These are phyloP conservation scores for Eimeria nieschulzi DNA, from an alignment of 169 alveolate species.

Conservation along the genomic window DNA sequence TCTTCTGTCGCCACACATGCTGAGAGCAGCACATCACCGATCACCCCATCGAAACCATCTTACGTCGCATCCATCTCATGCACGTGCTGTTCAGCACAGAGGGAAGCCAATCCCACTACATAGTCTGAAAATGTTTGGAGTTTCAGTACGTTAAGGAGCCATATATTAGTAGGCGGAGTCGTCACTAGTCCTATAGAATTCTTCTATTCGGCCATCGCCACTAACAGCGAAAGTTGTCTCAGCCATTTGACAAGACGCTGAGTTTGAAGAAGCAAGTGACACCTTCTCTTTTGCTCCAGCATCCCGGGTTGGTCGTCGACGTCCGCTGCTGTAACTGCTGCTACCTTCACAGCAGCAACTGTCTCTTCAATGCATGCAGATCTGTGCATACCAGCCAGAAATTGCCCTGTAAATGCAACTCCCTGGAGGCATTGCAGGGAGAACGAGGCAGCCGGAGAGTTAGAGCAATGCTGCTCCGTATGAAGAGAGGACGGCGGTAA, in stretches of 20 bases:
- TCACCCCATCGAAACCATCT: not conserved
- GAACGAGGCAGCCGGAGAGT: too few species aligned
- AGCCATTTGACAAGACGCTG: not conserved
- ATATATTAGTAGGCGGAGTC: too few species aligned
- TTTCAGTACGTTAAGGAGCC: too few species aligned
- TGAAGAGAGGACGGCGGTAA: not conserved
- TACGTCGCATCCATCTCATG: too few species aligned
- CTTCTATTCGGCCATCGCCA: too few species aligned
- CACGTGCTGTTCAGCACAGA: too few species aligned
- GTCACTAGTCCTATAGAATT: too few species aligned
- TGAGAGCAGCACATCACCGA: not conserved
- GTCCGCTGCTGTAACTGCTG: slow-evolving; percentile 18
- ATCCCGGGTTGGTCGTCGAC: too few species aligned
- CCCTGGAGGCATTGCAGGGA: slow-evolving; percentile 17
- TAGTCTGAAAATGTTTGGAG: too few species aligned
- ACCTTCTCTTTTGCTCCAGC: slow-evolving; percentile 18
- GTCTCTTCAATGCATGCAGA: not conserved
- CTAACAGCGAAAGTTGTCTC: slow-evolving; percentile 2
- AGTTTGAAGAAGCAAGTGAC: not conserved
- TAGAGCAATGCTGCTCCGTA: too few species aligned
- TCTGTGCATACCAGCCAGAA: not conserved
- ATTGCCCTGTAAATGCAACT: not conserved
- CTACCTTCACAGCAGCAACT: not conserved
- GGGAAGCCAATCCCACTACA: too few species aligned
- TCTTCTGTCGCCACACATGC: not conserved